Conservation (phyloP, 192 early-diverging fungal species). For the Chytriomyces sp. region DNA sequence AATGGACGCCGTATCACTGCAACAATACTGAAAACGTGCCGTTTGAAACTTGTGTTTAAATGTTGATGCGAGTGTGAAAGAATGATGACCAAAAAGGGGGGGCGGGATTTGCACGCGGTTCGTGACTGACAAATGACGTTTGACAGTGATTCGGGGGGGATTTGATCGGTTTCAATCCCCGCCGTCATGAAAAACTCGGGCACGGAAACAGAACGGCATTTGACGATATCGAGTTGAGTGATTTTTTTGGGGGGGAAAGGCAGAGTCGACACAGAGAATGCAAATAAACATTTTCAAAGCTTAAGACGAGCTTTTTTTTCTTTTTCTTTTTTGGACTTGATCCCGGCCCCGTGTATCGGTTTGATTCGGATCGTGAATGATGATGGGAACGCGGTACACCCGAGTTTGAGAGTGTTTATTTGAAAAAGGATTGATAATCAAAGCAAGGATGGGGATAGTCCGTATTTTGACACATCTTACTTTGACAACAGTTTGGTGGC, state of each 20-base stretch:
- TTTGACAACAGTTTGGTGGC: no score
- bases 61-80: not conserved
- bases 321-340: not conserved
- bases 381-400: constrained; percentile 9
- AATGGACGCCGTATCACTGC: constrained; percentile 34
- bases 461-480: no score
- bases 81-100: constrained; percentile 2
- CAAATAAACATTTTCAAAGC: constrained; percentile 8
- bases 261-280: not conserved
- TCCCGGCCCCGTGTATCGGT: constrained; percentile 6
- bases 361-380: constrained; percentile 10
- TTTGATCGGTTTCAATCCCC: not conserved
- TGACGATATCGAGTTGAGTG: not conserved
- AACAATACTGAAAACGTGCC: constrained; percentile 1
- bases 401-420: constrained; percentile 12
- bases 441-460: not conserved
- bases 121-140: not conserved
- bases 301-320: not conserved
- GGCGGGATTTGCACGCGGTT: not conserved
- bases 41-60: constrained; percentile 4
- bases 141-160: not conserved
- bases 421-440: not conserved
- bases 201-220: not conserved
- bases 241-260: not conserved
- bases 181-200: constrained; percentile 1